phyloP scores from a whole-genome alignment of 2,329 filamentous ascomycete genomes.

The Ophiosphaerella herpotricha region DNA sequence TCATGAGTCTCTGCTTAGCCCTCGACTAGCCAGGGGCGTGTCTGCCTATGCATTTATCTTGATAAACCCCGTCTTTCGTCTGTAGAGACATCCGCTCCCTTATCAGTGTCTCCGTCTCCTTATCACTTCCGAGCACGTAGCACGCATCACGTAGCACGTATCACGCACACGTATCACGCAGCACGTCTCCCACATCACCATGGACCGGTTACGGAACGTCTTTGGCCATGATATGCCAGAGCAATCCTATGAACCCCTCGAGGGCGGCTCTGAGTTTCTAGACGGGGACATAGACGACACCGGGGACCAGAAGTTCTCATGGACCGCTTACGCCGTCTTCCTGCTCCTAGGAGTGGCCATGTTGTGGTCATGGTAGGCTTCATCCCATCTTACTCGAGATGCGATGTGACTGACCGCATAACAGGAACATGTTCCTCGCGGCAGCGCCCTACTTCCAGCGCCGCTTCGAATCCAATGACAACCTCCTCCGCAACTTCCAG shows the following conservation, averaged over 20 bases:
- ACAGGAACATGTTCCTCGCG: constrained; percentile 97
- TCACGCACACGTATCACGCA: no score
- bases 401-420: constrained; percentile 11
- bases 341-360: constrained; percentile 85
- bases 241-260: constrained; percentile 45
- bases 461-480: constrained; percentile 73
- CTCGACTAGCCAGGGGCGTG: constrained; percentile 21
- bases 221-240: constrained; percentile 30
- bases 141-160: neutral
- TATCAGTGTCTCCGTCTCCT: constrained; percentile 6
- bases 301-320: constrained; percentile 66
- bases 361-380: constrained; percentile 89
- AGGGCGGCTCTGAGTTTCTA: constrained; percentile 41
- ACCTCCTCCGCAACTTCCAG: constrained; percentile 82
- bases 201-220: constrained; percentile 43
- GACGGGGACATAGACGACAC: constrained; percentile 42
- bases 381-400: neutral
- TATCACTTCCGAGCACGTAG: constrained; percentile 8
- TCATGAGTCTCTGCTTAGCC: constrained; percentile 16
- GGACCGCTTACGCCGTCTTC: constrained; percentile 85
- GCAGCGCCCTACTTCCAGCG: constrained; percentile 90
- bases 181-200: constrained; percentile 12
- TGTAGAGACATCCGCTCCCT: constrained; percentile 11
- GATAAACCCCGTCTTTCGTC: constrained; percentile 1
- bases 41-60: constrained; percentile 14